A percentile compares a stretch with the other conserved stretches of the same genome.
Conservation (phyloP, 768 basidiomycete species). For the Hemileccinum impolitum region DNA sequence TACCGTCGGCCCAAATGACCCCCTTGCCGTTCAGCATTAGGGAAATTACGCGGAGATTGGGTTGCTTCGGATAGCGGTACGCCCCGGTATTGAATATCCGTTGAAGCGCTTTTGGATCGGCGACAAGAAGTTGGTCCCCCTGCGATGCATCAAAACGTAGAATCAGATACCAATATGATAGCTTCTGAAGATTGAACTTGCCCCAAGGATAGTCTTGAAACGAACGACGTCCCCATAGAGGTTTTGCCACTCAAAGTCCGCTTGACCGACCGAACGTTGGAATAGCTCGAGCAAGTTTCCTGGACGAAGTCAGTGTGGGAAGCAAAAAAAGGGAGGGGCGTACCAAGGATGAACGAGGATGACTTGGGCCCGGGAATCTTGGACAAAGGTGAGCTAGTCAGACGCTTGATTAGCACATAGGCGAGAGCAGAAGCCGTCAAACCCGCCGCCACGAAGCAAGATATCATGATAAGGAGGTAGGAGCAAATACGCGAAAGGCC, state of each 20-base stretch:
- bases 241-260: not conserved
- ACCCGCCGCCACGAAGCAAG: not conserved
- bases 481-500: not conserved
- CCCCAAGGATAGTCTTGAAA: not conserved
- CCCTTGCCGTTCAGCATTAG: slow-evolving; percentile 31
- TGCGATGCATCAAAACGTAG: slow-evolving; percentile 11
- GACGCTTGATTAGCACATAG: not conserved
- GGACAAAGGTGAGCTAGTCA: not conserved
- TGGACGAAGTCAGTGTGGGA: not conserved
- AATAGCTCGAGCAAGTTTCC: not conserved
- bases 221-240: not conserved
- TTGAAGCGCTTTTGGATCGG: slow-evolving; percentile 46
- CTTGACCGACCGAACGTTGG: not conserved
- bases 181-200: slow-evolving; percentile 2
- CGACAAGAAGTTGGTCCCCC: slow-evolving; percentile 44
- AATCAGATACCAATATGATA: slow-evolving; percentile 4
- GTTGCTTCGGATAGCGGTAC: slow-evolving; percentile 41
- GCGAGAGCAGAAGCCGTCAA: not conserved
- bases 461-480: not conserved
- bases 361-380: not conserved
- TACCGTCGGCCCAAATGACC: slow-evolving; percentile 42
- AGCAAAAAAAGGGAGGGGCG: not conserved
- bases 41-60: slow-evolving; percentile 19
- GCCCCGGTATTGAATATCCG: slow-evolving; percentile 35
- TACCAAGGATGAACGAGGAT: not conserved